phyloP scores from a whole-genome alignment of 2,329 filamentous ascomycete species.

The Paraphaeosphaeria minitans region DNA sequence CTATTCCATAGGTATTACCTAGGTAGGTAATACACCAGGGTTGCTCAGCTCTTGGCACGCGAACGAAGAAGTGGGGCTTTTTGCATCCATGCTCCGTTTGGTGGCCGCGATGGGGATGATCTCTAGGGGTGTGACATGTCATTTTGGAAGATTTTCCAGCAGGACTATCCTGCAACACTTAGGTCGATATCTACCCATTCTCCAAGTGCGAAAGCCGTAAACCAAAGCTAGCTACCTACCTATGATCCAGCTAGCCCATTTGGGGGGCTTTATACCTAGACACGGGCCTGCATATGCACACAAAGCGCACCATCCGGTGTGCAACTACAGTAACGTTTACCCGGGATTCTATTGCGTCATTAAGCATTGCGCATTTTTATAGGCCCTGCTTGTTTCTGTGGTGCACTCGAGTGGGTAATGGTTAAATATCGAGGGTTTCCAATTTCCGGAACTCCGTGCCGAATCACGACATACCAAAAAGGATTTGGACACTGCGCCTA shows the following conservation, averaged over 20 bases:
- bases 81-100: too few relatives aligned
- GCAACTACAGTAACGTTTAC: neutral
- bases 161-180: too few relatives aligned
- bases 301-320: neutral
- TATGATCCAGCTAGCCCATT: neutral
- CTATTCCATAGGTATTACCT: too few relatives aligned
- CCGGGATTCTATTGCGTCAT: constrained; percentile 1
- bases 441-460: neutral
- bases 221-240: neutral
- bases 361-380: neutral
- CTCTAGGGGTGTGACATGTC: too few relatives aligned
- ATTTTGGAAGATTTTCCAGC: too few relatives aligned
- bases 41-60: too few relatives aligned
- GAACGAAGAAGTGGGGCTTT: too few relatives aligned
- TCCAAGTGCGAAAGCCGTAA: neutral
- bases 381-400: neutral
- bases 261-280: neutral
- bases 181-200: too few relatives aligned
- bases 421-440: neutral
- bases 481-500: neutral
- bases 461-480: neutral
- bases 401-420: neutral
- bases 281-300: neutral
- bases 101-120: too few relatives aligned
- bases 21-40: too few relatives aligned